Evolutionary conservation across 352 stramenopile genomes (phyloP).

Genomic region (Peronospora farinosa): DNA sequence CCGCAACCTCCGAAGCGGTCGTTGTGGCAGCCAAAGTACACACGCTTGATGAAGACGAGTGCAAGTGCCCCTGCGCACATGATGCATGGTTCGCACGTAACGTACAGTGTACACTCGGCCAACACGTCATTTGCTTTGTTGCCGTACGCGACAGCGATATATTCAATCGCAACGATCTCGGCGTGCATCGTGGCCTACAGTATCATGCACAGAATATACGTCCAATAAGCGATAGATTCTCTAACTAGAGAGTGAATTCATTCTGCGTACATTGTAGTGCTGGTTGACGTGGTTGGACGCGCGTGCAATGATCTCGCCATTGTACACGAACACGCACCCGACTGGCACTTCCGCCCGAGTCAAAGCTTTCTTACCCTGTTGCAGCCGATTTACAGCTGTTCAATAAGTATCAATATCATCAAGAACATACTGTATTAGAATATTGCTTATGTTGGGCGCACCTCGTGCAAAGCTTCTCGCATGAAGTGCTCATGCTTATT

Average conservation of each 20-base stretch:
- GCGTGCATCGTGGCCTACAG: constrained; percentile 83
- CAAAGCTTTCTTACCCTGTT: constrained; percentile 73
- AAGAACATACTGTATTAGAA: no score
- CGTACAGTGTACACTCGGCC: constrained; percentile 64
- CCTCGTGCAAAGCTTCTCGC: constrained; percentile 63
- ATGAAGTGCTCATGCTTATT: constrained; percentile 58
- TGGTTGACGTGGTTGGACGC: constrained; percentile 87
- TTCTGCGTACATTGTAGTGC: constrained; percentile 63
- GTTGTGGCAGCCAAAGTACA: constrained; percentile 90
- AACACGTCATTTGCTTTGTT: constrained; percentile 41
- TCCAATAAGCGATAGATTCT: background rate
- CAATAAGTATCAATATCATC: background rate
- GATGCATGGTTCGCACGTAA: constrained; percentile 92
- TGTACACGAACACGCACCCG: constrained; percentile 87
- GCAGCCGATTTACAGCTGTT: constrained; percentile 1
- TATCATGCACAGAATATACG: background rate
- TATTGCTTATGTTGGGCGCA: constrained; percentile 4
- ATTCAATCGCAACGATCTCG: constrained; percentile 88
- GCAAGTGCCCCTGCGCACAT: constrained; percentile 90
- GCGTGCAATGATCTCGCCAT: constrained; percentile 63
- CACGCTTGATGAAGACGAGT: constrained; percentile 60
- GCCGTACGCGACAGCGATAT: constrained; percentile 48
- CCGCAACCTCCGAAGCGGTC: constrained; percentile 90
- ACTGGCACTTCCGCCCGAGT: constrained; percentile 84
- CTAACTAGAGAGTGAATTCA: background rate